phyloP scores from a whole-genome alignment of 1,139 yeast species.

The Pichia sp. region DNA sequence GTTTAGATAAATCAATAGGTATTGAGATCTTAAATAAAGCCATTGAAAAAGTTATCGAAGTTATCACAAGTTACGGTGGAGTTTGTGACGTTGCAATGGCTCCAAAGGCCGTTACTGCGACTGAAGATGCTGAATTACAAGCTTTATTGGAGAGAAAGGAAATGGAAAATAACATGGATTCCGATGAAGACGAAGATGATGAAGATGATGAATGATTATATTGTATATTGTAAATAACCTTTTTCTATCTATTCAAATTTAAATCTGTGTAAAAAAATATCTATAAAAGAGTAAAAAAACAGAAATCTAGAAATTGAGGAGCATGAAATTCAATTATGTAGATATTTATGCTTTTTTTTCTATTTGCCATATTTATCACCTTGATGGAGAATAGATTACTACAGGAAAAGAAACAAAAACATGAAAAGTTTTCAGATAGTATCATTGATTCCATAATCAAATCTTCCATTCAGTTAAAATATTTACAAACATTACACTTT shows the following conservation, averaged over 20 bases:
- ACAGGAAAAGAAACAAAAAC: constrained; percentile 3
- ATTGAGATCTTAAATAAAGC: constrained; percentile 72
- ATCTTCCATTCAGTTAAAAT: constrained; percentile 24
- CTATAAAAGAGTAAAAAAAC: background rate
- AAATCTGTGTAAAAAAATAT: background rate
- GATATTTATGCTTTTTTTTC: background rate
- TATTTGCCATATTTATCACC: background rate
- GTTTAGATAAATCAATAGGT: constrained; percentile 87
- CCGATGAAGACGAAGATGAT: constrained; percentile 40
- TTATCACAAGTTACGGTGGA: constrained; percentile 74
- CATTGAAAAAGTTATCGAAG: constrained; percentile 63
- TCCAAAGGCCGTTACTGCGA: constrained; percentile 97
- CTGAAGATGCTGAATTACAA: constrained; percentile 96
- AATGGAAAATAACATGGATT: constrained; percentile 55
- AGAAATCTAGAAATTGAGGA: background rate
- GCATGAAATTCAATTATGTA: background rate
- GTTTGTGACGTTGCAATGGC: constrained; percentile 91
- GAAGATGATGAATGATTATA: constrained; percentile 12
- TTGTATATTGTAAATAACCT: background rate
- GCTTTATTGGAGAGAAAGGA: constrained; percentile 80
- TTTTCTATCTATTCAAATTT: background rate
- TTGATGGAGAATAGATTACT: constrained; percentile 2
- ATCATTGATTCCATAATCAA: background rate
- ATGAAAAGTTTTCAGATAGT: background rate
- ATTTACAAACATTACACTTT: constrained; percentile 39